Conservation (phyloP, 2,329 filamentous ascomycete species). For the Hymenotorrendiella dingleyae region DNA sequence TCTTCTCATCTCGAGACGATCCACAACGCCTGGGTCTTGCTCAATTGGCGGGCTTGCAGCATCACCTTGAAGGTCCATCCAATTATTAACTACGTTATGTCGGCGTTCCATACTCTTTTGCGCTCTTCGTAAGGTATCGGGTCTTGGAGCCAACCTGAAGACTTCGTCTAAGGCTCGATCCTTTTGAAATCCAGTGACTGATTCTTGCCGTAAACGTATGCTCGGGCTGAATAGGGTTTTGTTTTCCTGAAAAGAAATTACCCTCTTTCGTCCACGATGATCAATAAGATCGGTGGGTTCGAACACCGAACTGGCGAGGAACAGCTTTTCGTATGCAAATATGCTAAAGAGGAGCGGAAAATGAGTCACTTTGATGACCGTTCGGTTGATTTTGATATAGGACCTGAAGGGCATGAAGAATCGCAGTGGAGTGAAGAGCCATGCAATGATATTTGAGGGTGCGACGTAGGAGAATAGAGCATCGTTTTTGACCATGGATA, state of each 20-base stretch:
- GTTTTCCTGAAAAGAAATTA: constrained; percentile 50
- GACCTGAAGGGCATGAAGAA: constrained; percentile 73
- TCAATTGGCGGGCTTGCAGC: constrained; percentile 52
- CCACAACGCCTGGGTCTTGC: constrained; percentile 51
- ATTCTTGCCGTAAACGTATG: constrained; percentile 72
- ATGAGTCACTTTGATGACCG: constrained; percentile 85
- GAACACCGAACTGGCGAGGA: constrained; percentile 70
- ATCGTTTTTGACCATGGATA: constrained; percentile 98
- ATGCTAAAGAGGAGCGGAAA: constrained; percentile 82
- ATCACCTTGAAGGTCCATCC: constrained; percentile 72
- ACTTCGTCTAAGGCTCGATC: constrained; percentile 88
- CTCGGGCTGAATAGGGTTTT: constrained; percentile 65
- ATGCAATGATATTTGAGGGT: constrained; percentile 85
- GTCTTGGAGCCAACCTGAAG: constrained; percentile 67
- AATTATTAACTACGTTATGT: constrained; percentile 76
- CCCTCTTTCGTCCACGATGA: constrained; percentile 44
- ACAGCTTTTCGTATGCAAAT: constrained; percentile 77
- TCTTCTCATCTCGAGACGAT: constrained; percentile 45
- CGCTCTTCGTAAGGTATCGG: constrained; percentile 50
- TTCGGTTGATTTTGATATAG: constrained; percentile 84
- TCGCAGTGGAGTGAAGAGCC: constrained; percentile 77
- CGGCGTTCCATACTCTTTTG: constrained; percentile 58
- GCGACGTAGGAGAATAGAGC: constrained; percentile 90
- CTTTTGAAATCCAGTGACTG: constrained; percentile 81
- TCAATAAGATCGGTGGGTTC: constrained; percentile 86